Evolutionary conservation across 169 alveolate genomes (phyloP), one percentile per base, ranked within the genome.

Genomic region (Perkinsus marinus): DNA sequence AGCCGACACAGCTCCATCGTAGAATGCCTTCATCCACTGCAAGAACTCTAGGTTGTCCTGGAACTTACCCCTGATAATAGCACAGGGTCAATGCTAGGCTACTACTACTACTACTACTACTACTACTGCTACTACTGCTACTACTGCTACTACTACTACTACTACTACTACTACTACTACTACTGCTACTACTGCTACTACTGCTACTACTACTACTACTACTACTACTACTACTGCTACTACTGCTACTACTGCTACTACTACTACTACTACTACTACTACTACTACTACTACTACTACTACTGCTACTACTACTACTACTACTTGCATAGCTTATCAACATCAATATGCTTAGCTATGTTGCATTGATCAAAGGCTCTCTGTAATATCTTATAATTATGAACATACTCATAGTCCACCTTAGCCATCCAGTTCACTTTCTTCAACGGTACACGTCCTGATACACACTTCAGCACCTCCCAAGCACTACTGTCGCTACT

Each of bases 1-100:
- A 57, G 92, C 46, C 39, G 90, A 39, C 36, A 95, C 93, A 43
- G 96, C 94, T 36, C 97, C 93, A 91, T 97, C 98, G 95, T 95
- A 98, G 95, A 95, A 97, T n/a, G 98, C 97, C 94, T 98, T 98
- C 93, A 99, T 93, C 99, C 99, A 99, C 94, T 99, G 99, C 46
- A 97, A 93, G 94, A 99, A 97, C 94, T 98, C 99, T 89, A 97
- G 95, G 94, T 98, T 97, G 94, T 98, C 99, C 92, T 97, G 98
- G 94, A 97, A 97, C 92, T 97, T 97, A 30, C 99, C 99, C 91
- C 97, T 98, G 36, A 97, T 96, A 41, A 57, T 0, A 26, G 34
- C 30, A 26, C n/a, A n/a, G n/a, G n/a, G n/a, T n/a, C n/a, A n/a
- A n/a, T n/a, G n/a, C n/a, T n/a, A n/a, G n/a, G n/a, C n/a, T n/a